These are phyloP conservation scores for Tetrahymena elliotti DNA, from an alignment of 73 alveolate species.

Conservation along the genomic window DNA sequence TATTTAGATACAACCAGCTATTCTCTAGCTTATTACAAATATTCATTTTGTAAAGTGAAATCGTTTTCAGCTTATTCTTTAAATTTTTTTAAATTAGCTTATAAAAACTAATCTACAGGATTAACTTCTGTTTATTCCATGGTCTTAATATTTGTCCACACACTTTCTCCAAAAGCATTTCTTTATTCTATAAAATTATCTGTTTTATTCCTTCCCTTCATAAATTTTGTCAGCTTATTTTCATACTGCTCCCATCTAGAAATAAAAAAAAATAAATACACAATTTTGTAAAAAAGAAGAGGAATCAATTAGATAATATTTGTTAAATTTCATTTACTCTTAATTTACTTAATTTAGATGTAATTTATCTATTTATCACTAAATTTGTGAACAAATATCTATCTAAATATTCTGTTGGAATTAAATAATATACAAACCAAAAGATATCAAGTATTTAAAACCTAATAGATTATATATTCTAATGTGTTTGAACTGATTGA, in stretches of 20 bases:
- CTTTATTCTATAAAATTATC: neutral
- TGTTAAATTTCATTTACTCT: neutral
- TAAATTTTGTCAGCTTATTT: neutral
- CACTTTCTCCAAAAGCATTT: neutral
- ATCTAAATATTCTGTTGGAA: no score
- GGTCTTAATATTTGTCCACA: neutral
- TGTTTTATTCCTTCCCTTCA: neutral
- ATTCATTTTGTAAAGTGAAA: neutral
- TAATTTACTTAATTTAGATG: no score
- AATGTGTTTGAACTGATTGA: no score
- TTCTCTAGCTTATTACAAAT: neutral
- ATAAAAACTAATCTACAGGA: neutral
- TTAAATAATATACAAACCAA: no score
- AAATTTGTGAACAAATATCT: no score
- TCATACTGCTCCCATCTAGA: neutral
- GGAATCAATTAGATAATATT: neutral
- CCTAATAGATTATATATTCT: neutral
- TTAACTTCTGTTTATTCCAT: neutral
- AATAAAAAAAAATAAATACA: no score
- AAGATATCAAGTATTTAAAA: neutral
- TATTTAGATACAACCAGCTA: neutral
- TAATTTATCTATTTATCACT: no score
- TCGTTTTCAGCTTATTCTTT: neutral
- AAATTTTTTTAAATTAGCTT: neutral
- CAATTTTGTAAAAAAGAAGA: neutral